These are phyloP conservation scores for Ophiostoma triangulosporum DNA, from an alignment of 2,329 filamentous ascomycete genomes.

Conservation along the genomic window DNA sequence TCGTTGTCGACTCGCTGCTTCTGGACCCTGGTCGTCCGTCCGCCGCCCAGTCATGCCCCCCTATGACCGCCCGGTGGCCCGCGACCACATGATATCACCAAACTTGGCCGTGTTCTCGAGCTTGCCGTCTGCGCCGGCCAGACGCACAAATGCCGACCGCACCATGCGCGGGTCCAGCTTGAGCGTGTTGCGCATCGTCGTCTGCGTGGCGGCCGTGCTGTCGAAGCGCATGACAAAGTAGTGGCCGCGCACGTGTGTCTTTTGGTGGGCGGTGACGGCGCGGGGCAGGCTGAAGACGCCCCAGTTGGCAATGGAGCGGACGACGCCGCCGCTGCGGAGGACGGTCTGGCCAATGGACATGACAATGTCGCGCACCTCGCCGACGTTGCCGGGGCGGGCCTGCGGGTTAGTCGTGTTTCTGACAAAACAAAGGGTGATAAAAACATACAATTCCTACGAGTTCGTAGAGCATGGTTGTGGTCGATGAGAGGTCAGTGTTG, in stretches of 20 bases:
- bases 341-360: conserved; percentile 71
- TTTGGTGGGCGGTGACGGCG: conserved; percentile 66
- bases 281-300: conserved; percentile 79
- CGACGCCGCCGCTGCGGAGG: conserved; percentile 71
- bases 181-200: conserved; percentile 61
- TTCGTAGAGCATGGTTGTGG: conserved; percentile 74
- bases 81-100: conserved; percentile 35
- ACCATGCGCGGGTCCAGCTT: conserved; percentile 84
- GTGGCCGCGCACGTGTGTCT: conserved; percentile 71
- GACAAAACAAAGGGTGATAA: neutral
- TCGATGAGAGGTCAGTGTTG: neutral
- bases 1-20: too few species aligned
- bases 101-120: conserved; percentile 50
- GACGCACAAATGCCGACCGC: conserved; percentile 71
- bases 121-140: conserved; percentile 56
- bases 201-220: conserved; percentile 56
- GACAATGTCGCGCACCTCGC: conserved; percentile 93
- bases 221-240: conserved; percentile 99
- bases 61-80: conserved; percentile 14
- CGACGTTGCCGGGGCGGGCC: conserved; percentile 83
- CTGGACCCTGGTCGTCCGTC: too few species aligned
- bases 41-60: too few species aligned
- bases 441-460: conserved; percentile 77
- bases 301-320: conserved; percentile 92
- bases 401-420: conserved; percentile 23